phyloP scores from a whole-genome alignment of 495 filamentous ascomycete species.

The Amphirosellinia nigrospora region DNA sequence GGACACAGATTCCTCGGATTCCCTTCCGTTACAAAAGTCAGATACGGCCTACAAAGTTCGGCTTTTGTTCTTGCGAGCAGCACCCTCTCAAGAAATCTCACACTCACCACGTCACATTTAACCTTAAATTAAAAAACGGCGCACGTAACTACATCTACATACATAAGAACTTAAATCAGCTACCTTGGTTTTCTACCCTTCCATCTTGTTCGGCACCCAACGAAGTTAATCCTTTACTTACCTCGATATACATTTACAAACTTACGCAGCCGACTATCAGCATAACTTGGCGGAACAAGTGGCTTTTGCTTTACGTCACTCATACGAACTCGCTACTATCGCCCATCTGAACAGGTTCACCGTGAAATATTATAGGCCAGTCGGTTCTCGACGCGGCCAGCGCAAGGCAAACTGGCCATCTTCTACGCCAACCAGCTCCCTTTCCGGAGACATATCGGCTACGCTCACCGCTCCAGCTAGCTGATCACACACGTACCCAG shows the following conservation, averaged over 20 bases:
- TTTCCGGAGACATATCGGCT: constrained; percentile 64
- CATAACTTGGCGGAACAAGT: constrained; percentile 25
- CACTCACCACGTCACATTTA: constrained; percentile 31
- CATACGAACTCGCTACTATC: constrained; percentile 21
- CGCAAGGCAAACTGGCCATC: constrained; percentile 63
- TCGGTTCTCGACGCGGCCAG: constrained; percentile 36
- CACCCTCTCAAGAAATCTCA: constrained; percentile 25
- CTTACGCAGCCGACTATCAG: constrained; percentile 21
- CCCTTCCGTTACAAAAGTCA: constrained; percentile 24
- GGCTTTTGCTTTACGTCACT: constrained; percentile 12
- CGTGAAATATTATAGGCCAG: constrained; percentile 31
- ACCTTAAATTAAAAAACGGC: constrained; percentile 30
- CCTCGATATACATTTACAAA: constrained; percentile 21
- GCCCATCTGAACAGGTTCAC: not conserved
- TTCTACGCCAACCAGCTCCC: constrained; percentile 61
- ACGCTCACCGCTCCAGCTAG: constrained; percentile 50
- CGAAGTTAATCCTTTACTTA: constrained; percentile 28
- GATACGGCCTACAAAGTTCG: constrained; percentile 17
- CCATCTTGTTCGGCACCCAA: constrained; percentile 27
- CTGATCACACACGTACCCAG: constrained; percentile 50
- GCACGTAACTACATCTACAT: constrained; percentile 29
- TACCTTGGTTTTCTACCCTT: constrained; percentile 2
- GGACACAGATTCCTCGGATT: constrained; percentile 4
- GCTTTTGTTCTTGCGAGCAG: constrained; percentile 25
- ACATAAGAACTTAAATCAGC: constrained; percentile 20